Conservation (phyloP, 768 basidiomycete species). For the Tremella mesenterica region DNA sequence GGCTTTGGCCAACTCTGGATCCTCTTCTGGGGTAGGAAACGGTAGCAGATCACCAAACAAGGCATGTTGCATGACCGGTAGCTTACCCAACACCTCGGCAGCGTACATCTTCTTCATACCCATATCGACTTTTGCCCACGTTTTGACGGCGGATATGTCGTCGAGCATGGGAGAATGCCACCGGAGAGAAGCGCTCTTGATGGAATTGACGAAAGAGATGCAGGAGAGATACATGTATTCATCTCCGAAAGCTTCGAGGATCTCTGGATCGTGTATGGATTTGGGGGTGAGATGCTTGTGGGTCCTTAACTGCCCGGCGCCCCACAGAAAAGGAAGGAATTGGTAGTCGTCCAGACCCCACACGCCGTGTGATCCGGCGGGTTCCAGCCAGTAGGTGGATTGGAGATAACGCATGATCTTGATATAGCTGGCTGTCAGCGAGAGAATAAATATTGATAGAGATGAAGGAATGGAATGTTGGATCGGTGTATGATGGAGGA, state of each 20-base stretch:
- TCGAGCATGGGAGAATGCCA: slow-evolving; percentile 99
- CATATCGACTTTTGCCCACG: slow-evolving; percentile 88
- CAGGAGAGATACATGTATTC: slow-evolving; percentile 97
- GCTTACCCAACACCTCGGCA: slow-evolving; percentile 87
- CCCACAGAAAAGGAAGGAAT: slow-evolving; percentile 68
- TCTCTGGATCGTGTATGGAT: slow-evolving; percentile 81
- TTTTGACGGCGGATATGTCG: slow-evolving; percentile 76
- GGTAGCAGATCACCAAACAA: slow-evolving; percentile 73
- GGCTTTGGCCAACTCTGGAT: slow-evolving; percentile 17
- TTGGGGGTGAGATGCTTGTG: slow-evolving; percentile 87
- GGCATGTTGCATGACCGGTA: slow-evolving; percentile 94
- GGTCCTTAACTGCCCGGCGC: slow-evolving; percentile 47
- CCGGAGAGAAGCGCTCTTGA: slow-evolving; percentile 86
- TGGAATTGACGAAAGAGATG: slow-evolving; percentile 90
- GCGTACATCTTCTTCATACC: slow-evolving; percentile 98
- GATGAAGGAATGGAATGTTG: too few relatives aligned
- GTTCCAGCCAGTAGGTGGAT: slow-evolving; percentile 93
- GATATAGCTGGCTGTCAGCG: slow-evolving; percentile 43
- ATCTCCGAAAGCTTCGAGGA: slow-evolving; percentile 82
- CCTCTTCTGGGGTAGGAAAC: slow-evolving; percentile 31
- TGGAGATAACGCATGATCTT: slow-evolving; percentile 59
- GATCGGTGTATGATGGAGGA: too few relatives aligned
- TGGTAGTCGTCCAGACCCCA: slow-evolving; percentile 98
- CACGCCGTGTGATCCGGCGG: slow-evolving; percentile 97
- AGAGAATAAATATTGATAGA: not conserved